These are phyloP conservation scores for Ophiostoma novo-ulmi DNA, from an alignment of 2,329 filamentous ascomycete species.

Conservation along the genomic window DNA sequence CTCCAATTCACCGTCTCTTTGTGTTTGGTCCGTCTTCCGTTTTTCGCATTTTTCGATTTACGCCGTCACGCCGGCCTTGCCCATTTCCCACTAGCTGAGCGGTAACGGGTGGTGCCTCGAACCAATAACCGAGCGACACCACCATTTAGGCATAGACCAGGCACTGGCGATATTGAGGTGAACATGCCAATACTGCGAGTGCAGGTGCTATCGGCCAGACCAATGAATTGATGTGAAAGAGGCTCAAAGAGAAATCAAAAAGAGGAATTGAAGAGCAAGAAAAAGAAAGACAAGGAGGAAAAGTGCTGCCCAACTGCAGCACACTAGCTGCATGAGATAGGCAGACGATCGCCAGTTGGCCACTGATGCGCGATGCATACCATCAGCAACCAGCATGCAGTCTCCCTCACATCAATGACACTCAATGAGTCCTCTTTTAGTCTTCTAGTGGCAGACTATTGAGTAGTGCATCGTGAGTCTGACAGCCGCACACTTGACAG, in stretches of 20 bases:
- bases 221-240: not conserved
- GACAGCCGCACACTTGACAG: not conserved
- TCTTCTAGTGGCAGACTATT: constrained; percentile 9
- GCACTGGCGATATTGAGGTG: not conserved
- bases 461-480: not conserved
- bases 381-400: not conserved
- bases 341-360: constrained; percentile 7
- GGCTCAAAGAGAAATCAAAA: not conserved
- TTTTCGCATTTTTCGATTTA: not conserved
- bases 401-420: not conserved
- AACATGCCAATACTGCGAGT: not conserved
- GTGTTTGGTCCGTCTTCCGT: not conserved
- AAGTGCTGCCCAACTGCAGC: not conserved
- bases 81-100: constrained; percentile 8
- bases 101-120: constrained; percentile 7
- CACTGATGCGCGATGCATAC: constrained; percentile 1
- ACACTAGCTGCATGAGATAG: not conserved
- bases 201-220: not conserved
- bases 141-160: constrained; percentile 8
- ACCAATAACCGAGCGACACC: not conserved
- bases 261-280: not conserved
- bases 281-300: not conserved
- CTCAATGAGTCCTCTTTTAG: not conserved
- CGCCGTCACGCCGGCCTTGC: constrained; percentile 12
- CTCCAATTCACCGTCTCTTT: not conserved